These are phyloP conservation scores for Fusarium foetens DNA, from an alignment of 2,329 filamentous ascomycete genomes.

Conservation along the genomic window DNA sequence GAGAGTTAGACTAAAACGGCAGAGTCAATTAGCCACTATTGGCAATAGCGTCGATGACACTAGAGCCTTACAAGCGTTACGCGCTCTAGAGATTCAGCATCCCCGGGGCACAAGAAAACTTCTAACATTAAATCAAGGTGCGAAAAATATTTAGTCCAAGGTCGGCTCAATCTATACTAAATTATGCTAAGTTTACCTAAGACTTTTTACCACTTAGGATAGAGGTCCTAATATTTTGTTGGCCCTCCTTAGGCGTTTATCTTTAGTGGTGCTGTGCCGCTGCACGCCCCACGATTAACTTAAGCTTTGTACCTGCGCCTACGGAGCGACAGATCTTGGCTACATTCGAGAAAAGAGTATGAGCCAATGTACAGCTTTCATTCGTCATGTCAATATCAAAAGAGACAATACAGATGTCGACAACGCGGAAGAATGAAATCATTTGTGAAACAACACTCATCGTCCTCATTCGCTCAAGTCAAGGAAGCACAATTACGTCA, in stretches of 20 bases:
- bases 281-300: too few species aligned
- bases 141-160: not conserved
- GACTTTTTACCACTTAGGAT: not conserved
- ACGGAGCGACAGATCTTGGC: not conserved
- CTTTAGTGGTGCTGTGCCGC: not conserved
- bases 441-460: not conserved
- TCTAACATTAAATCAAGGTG: not conserved
- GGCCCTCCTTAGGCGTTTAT: too few species aligned
- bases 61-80: too few species aligned
- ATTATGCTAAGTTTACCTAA: not conserved
- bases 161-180: not conserved
- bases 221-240: too few species aligned
- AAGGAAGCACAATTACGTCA: not conserved
- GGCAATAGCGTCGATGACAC: too few species aligned
- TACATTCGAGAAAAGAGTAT: accelerated
- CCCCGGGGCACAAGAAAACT: not conserved
- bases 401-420: accelerated
- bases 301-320: not conserved
- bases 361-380: too few species aligned
- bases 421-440: accelerated
- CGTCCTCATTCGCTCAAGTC: not conserved
- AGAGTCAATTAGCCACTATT: too few species aligned
- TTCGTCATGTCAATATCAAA: not conserved
- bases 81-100: too few species aligned
- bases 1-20: too few species aligned